These are phyloP conservation scores for Gastrolobium bilobum DNA, from an alignment of 306 rosid species.

Conservation along the genomic window DNA sequence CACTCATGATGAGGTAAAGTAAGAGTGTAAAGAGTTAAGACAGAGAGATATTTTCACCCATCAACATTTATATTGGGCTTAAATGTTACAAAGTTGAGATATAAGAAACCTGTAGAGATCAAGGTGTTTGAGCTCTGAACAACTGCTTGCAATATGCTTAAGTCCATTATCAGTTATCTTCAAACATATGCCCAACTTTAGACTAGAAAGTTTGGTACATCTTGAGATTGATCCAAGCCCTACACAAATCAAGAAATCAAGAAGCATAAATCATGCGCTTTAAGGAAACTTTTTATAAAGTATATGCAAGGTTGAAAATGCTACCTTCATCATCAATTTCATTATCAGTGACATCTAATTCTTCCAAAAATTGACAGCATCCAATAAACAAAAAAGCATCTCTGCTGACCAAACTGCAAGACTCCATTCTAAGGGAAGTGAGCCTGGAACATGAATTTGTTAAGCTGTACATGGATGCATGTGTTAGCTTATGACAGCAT, in stretches of 20 bases:
- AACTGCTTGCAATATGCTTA: conserved; percentile 57
- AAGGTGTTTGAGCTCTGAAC: conserved; percentile 61
- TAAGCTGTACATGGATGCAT: conserved; percentile 59
- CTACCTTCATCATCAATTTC: conserved; percentile 73
- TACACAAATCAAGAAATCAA: conserved; percentile 54
- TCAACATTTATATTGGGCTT: conserved; percentile 1
- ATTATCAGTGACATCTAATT: conserved; percentile 74
- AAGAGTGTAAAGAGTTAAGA: background rate
- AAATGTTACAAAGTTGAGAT: conserved; percentile 41
- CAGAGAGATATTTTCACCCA: background rate
- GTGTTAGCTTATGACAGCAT: conserved; percentile 68
- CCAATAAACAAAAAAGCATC: conserved; percentile 73
- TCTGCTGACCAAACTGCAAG: conserved; percentile 64
- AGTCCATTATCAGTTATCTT: conserved; percentile 70
- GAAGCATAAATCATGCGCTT: conserved; percentile 38
- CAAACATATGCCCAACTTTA: conserved; percentile 68
- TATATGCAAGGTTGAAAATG: conserved; percentile 13
- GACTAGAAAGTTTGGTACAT: conserved; percentile 65
- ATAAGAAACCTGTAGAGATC: conserved; percentile 70
- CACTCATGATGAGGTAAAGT: background rate
- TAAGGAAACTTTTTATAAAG: conserved; percentile 10
- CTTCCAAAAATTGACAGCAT: conserved; percentile 68
- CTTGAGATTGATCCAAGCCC: conserved; percentile 67
- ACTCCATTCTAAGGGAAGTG: conserved; percentile 75
- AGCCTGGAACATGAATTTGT: conserved; percentile 68